Evolutionary conservation across 225 moss, liverwort and hornwort genomes (phyloP).

Genomic region (Polytrichum commune): DNA sequence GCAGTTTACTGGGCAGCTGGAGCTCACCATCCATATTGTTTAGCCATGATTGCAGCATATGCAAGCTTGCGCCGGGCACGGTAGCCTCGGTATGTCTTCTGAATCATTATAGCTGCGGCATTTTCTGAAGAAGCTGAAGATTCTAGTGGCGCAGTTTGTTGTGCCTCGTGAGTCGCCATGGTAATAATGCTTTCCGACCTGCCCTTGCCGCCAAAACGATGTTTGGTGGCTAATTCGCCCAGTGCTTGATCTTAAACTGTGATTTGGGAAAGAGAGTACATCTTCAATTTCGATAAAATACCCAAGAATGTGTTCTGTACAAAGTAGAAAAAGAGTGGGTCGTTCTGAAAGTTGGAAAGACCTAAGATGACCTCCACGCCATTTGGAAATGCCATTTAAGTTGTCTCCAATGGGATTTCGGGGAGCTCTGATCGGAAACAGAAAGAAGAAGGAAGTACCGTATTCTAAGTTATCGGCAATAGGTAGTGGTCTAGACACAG

Average conservation of each 20-base stretch:
- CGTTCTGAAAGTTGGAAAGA: too few relatives aligned
- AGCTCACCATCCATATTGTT: constrained; percentile 61
- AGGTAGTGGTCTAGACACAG: too few relatives aligned
- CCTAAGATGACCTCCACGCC: too few relatives aligned
- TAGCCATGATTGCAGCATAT: constrained; percentile 83
- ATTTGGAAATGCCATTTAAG: too few relatives aligned
- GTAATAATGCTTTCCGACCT: neutral
- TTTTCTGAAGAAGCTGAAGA: neutral
- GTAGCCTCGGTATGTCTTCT: constrained; percentile 74
- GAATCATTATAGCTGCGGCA: constrained; percentile 54
- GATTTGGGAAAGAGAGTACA: too few relatives aligned
- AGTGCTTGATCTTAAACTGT: neutral
- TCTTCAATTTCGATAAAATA: too few relatives aligned
- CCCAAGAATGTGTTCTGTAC: too few relatives aligned
- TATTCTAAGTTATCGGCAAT: too few relatives aligned
- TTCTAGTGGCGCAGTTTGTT: neutral
- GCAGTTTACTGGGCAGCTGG: neutral
- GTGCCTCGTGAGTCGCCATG: neutral
- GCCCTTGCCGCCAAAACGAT: neutral
- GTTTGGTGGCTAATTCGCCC: neutral
- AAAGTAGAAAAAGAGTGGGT: too few relatives aligned
- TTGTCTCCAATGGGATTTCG: too few relatives aligned
- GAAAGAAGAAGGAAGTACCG: too few relatives aligned
- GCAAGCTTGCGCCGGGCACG: constrained; percentile 77
- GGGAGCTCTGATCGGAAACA: too few relatives aligned